A percentile compares a stretch with the other conserved stretches of the same genome.
Evolutionary conservation across 805 yeast genomes (phyloP).

Genomic region (Kodamaea kaohsiungensis): DNA sequence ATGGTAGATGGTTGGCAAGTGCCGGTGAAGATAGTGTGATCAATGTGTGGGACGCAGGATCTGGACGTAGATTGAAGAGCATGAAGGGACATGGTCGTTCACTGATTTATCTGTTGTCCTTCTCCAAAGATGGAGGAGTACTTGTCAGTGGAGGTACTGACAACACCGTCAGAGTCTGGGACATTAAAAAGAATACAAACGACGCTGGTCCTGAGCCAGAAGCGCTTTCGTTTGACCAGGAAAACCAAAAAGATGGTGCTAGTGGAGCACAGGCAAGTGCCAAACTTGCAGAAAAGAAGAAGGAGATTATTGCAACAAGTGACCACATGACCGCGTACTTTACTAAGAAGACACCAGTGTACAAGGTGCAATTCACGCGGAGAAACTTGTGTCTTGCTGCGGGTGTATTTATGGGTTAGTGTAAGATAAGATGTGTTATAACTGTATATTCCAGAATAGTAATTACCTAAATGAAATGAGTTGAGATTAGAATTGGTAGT

Average conservation of each 20-base stretch:
- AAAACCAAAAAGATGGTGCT: conserved; percentile 12
- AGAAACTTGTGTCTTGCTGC: conserved; percentile 90
- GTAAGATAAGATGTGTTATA: not conserved
- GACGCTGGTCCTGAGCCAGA: conserved; percentile 82
- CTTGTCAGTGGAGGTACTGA: conserved; percentile 93
- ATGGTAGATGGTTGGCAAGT: conserved; percentile 94
- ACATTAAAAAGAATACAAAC: conserved; percentile 78
- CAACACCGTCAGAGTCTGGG: conserved; percentile 94
- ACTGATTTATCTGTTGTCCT: conserved; percentile 80
- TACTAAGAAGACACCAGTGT: conserved; percentile 92
- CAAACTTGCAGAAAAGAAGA: conserved; percentile 48
- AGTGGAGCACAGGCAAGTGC: not conserved
- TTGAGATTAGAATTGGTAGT: no score
- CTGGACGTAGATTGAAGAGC: conserved; percentile 82
- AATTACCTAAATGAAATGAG: no score
- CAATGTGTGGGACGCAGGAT: conserved; percentile 91
- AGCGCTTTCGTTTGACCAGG: conserved; percentile 43
- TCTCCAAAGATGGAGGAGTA: conserved; percentile 85
- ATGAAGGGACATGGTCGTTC: conserved; percentile 95
- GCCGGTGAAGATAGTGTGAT: conserved; percentile 93
- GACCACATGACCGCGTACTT: conserved; percentile 93
- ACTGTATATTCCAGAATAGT: no score
- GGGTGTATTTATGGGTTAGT: conserved; percentile 63
- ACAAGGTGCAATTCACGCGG: conserved; percentile 88
- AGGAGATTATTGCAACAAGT: conserved; percentile 75